phyloP scores from a whole-genome alignment of 2,329 filamentous ascomycete genomes.

The Alternaria arbusti region DNA sequence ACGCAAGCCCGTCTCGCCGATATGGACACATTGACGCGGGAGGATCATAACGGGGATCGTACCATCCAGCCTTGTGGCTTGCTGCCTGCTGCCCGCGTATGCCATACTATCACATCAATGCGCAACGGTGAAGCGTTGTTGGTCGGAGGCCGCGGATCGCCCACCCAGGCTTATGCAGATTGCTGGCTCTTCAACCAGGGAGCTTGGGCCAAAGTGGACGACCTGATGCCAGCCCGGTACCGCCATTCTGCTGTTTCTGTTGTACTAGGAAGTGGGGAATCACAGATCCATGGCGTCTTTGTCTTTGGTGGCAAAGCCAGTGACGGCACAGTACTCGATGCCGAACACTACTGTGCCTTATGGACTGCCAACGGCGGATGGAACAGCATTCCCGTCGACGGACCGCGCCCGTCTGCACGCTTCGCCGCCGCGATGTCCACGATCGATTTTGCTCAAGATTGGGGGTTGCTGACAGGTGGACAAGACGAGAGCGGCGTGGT shows the following conservation, averaged over 20 bases:
- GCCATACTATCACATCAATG: slow-evolving; percentile 76
- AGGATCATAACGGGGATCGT: slow-evolving; percentile 31
- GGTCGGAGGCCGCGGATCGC: slow-evolving; percentile 79
- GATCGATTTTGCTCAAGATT: slow-evolving; percentile 43
- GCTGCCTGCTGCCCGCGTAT: slow-evolving; percentile 61
- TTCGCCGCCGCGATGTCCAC: slow-evolving; percentile 65
- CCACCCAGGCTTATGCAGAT: slow-evolving; percentile 70
- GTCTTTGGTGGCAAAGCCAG: slow-evolving; percentile 56
- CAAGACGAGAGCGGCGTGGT: slow-evolving; percentile 70
- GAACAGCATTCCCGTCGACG: slow-evolving; percentile 51
- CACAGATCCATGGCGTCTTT: slow-evolving; percentile 52
- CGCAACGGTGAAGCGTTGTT: slow-evolving; percentile 66
- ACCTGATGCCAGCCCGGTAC: slow-evolving; percentile 75
- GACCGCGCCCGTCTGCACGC: slow-evolving; percentile 54
- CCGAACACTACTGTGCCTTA: slow-evolving; percentile 45
- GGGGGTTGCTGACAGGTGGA: slow-evolving; percentile 75
- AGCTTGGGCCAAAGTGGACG: slow-evolving; percentile 68
- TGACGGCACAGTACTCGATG: slow-evolving; percentile 50
- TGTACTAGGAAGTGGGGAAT: slow-evolving; percentile 47
- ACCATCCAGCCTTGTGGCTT: slow-evolving; percentile 41
- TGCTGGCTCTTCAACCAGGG: slow-evolving; percentile 75
- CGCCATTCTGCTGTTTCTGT: slow-evolving; percentile 71
- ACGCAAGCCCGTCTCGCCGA: slow-evolving; percentile 56
- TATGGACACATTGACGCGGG: slow-evolving; percentile 48
- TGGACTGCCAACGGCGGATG: slow-evolving; percentile 60